Evolutionary conservation across 1,284 basidiomycete genomes (phyloP).

Genomic region (Cutaneotrichosporon sp.): DNA sequence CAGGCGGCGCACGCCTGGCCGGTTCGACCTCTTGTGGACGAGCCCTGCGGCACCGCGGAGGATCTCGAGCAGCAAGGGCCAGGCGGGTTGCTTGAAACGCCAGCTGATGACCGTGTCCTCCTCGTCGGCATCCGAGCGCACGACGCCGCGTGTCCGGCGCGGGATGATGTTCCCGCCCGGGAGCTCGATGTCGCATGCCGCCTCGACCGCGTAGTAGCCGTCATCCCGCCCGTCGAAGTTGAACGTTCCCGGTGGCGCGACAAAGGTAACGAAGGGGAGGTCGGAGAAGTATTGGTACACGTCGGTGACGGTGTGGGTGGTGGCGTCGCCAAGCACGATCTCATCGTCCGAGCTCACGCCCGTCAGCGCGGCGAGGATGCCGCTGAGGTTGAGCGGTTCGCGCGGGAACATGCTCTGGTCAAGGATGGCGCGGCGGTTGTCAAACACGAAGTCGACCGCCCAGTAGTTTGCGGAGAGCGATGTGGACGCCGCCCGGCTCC

Average conservation of each 20-base stretch:
- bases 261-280: slow-evolving; percentile 33
- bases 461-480: slow-evolving; percentile 45
- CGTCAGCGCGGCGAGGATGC: slow-evolving; percentile 36
- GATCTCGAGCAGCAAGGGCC: slow-evolving; percentile 41
- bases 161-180: slow-evolving; percentile 42
- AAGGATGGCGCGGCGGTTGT: slow-evolving; percentile 40
- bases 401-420: slow-evolving; percentile 40
- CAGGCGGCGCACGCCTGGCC: slow-evolving; percentile 17
- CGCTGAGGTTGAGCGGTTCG: slow-evolving; percentile 30
- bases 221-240: slow-evolving; percentile 31
- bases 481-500: slow-evolving; percentile 31
- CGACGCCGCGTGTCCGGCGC: slow-evolving; percentile 31
- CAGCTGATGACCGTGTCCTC: slow-evolving; percentile 29
- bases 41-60: slow-evolving; percentile 36
- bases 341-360: slow-evolving; percentile 28
- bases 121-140: slow-evolving; percentile 21
- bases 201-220: slow-evolving; percentile 32
- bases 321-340: slow-evolving; percentile 19
- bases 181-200: slow-evolving; percentile 30
- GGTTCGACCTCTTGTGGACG: not conserved
- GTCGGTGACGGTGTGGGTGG: slow-evolving; percentile 29
- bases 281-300: slow-evolving; percentile 40
- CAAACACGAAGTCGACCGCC: slow-evolving; percentile 38
- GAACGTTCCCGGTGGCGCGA: slow-evolving; percentile 20
- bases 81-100: slow-evolving; percentile 31